Conservation (phyloP, 768 basidiomycete species). For the Inosperma sp. region DNA sequence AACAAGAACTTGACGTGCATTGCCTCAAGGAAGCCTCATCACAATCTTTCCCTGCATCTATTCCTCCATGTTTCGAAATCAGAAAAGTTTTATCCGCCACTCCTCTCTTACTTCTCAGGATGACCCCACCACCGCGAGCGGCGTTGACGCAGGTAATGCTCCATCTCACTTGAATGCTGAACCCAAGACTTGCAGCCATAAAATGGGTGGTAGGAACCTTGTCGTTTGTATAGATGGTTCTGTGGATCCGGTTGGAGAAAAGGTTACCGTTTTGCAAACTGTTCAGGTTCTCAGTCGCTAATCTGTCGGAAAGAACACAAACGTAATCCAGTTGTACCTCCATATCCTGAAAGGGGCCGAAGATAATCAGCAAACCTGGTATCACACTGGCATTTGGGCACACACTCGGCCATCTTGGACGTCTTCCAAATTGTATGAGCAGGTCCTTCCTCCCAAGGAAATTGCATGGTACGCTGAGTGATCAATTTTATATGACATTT, state of each 20-base stretch:
- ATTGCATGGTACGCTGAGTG: constrained; percentile 31
- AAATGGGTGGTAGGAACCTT: constrained; percentile 20
- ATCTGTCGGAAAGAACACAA: constrained; percentile 26
- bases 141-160: too few species aligned
- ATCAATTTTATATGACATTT: neutral
- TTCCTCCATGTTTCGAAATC: too few species aligned
- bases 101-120: too few species aligned
- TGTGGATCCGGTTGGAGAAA: constrained; percentile 31
- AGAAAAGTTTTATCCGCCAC: too few species aligned
- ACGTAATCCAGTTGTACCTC: constrained; percentile 29
- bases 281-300: neutral
- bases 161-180: too few species aligned
- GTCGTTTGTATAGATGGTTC: constrained; percentile 38
- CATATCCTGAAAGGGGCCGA: constrained; percentile 15
- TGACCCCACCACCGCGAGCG: too few species aligned
- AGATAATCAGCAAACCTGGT: constrained; percentile 25
- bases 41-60: too few species aligned
- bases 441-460: constrained; percentile 16
- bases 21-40: too few species aligned
- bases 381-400: constrained; percentile 33
- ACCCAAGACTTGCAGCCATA: constrained; percentile 11
- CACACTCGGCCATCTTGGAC: constrained; percentile 22
- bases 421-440: constrained; percentile 17
- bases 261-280: constrained; percentile 17
- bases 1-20: too few species aligned